Evolutionary conservation across 2,329 filamentous ascomycete species (phyloP), one percentile per base, ranked within the genome.

Genomic region (Fusarium graminum): DNA sequence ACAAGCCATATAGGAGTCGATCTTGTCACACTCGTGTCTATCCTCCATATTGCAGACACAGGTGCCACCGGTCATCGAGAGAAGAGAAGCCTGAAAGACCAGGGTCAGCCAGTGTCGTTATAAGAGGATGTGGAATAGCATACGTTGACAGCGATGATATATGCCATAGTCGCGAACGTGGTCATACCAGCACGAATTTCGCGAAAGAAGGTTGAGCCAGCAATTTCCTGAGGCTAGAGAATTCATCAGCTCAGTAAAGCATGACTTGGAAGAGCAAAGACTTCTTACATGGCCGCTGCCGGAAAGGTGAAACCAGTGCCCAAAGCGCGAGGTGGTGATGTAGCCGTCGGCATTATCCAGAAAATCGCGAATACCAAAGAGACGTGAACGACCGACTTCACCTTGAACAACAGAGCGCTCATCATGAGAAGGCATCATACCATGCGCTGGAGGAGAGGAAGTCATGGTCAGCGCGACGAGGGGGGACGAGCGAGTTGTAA

Each of bases 151-250:
- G 90, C 90, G 74, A 95, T 93, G 70, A 95, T 94, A 78, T 94
- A 94, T 14, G 91, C 90, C 92, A 93, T 93, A 4, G 90, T 91
- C 53, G 90, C 89, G 74, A 92, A 92, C 4, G 92, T 95, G 3
- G 92, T 93, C 52, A 94, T 76, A 2, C 92, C 92, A 29, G 92
- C 92, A 28, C 92, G 88, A 57, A 95, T 80, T 77, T 95, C 92
- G 22, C 88, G 90, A 65, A 92, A 88, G 76, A 94, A 93, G 60
- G 85, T 88, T 34, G 90, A 85, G 36, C 87, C 87, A 59, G 85
- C 84, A 46, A 92, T 87, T 73, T 91, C 88, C 46, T 88, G 83
- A 30, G 86, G 86, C 90, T 93, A 19, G 12, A 22, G 6, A 28
- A 14, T 36, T 26, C 12, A 25, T 22, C 6, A 44, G 57, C 28